Base-by-base conservation (phyloP, 2,329 filamentous ascomycete genomes). In the Neofusicoccum ribis region DNA sequence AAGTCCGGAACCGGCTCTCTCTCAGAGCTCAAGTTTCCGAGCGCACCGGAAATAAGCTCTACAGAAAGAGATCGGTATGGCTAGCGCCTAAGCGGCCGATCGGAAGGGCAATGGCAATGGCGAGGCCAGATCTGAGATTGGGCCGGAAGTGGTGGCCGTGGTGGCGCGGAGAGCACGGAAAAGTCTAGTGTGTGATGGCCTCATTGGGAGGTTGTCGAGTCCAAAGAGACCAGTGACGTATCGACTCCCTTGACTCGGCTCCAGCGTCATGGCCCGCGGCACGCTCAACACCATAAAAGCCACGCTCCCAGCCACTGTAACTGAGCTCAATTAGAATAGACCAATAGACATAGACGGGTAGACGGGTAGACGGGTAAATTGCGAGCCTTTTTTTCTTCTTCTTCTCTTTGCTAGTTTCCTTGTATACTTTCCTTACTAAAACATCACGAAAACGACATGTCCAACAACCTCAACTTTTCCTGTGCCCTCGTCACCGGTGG, bases 401-500 rank as follows among this genome's bases (percentile, higher is more conserved):
- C 27, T 14, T 37, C 36, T 31, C 34, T n/a, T 36, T 51, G 6
- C 6, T 7, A 31, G 5, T 31, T 31, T 31, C 27, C 1, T 31
- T 31, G 27, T 31, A 31, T 2, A 31, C 2, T 51, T 36, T 23
- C 7, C 9, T 27, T 9, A 9, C 15, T 9, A 3, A 3, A n/a
- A 15, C 9, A 8, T 15, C 37, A n/a, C 8, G 15, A 41, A 43
- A 11, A 41, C 20, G 41, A 9, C n/a, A 60, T 56, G 61, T 15
- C 49, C 5, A 43, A 70, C 46, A 72, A 71, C 9, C 72, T 78
- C 62, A 68, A 68, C 63, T 79, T 80, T 71, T 77, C 79, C 0
- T 82, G 79, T 67, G 83, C 82, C 8, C 74, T 85, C 56, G 65
- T 73, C 9, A 71, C 71, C 36, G 70, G 84, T 5, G 84, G 83